A percentile compares a stretch with the other conserved stretches of the same genome.
These are phyloP conservation scores for Anthostomella pinea DNA, from an alignment of 2,329 filamentous ascomycete genomes.

Conservation along the genomic window DNA sequence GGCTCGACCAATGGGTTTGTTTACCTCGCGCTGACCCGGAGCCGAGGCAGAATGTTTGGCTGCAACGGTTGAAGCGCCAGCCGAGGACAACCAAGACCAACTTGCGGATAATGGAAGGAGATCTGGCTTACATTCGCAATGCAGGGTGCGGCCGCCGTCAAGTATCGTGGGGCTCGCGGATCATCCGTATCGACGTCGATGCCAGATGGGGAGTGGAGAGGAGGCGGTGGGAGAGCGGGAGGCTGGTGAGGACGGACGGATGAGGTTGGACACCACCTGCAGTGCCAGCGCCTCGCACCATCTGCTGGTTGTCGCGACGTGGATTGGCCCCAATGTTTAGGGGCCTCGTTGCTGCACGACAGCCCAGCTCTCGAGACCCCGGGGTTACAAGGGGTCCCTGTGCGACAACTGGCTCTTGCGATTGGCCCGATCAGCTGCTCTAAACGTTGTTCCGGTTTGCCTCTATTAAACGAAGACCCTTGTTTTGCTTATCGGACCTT, in stretches of 20 bases:
- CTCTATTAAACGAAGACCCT: no score
- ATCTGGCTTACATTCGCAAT: conserved; percentile 25
- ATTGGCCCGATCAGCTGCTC: no score
- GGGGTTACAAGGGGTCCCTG: no score
- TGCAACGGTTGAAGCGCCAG: conserved; percentile 1
- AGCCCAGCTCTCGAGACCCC: conserved; percentile 19
- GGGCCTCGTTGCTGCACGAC: conserved; percentile 25
- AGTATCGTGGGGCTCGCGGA: conserved; percentile 23
- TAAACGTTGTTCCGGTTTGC: no score
- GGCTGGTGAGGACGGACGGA: conserved; percentile 21
- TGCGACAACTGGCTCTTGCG: no score
- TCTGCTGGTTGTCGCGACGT: conserved; percentile 22
- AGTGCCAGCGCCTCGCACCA: conserved; percentile 13
- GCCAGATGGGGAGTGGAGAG: conserved; percentile 19
- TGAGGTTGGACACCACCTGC: conserved; percentile 21
- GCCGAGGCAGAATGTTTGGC: conserved; percentile 19
- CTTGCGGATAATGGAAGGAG: conserved; percentile 8
- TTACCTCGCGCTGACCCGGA: conserved; percentile 21
- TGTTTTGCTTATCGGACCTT: no score
- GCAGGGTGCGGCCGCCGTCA: conserved; percentile 22
- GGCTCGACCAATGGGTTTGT: conserved; percentile 29
- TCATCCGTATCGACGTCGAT: conserved; percentile 24
- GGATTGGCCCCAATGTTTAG: conserved; percentile 18
- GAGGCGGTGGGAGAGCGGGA: conserved; percentile 21
- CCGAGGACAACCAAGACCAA: conserved; percentile 2